phyloP scores from a whole-genome alignment of 306 rosid genomes.

The Castanospermum australe region DNA sequence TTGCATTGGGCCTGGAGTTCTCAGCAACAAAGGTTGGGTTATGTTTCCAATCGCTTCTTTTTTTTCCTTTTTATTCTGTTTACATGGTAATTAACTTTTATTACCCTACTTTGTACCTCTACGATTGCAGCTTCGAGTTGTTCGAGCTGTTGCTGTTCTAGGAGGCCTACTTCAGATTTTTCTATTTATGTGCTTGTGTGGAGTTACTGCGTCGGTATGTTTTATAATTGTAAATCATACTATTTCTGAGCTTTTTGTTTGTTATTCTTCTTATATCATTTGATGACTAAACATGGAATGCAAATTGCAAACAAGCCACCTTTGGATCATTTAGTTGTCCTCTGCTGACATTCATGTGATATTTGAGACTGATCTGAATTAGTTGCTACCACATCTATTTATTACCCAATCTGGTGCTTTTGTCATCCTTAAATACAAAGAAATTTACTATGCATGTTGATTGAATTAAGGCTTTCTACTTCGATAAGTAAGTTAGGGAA shows the following conservation, averaged over 20 bases:
- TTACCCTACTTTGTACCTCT: background rate
- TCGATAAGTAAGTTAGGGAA: conserved; percentile 6
- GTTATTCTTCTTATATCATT: conserved; percentile 5
- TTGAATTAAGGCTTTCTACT: conserved; percentile 18
- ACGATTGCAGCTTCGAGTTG: conserved; percentile 80
- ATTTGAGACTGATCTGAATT: background rate
- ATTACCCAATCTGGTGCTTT: background rate
- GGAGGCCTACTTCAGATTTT: conserved; percentile 94
- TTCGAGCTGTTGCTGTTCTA: conserved; percentile 87
- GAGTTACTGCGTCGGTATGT: conserved; percentile 80
- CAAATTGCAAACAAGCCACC: background rate
- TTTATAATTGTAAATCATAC: conserved; percentile 8
- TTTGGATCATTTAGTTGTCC: conserved; percentile 20
- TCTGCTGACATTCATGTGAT: background rate
- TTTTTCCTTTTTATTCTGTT: background rate
- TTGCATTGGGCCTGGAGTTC: conserved; percentile 97
- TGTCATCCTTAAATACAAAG: background rate
- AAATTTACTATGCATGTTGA: background rate
- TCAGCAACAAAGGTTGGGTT: conserved; percentile 71
- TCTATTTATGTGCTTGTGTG: conserved; percentile 93
- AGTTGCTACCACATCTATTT: background rate
- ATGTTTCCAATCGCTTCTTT: conserved; percentile 12
- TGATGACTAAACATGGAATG: conserved; percentile 2
- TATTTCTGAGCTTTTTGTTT: conserved; percentile 24
- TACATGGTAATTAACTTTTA: conserved; percentile 4